These are phyloP conservation scores for Leptographium galeiforme DNA, from an alignment of 2,329 filamentous ascomycete genomes.

Conservation along the genomic window DNA sequence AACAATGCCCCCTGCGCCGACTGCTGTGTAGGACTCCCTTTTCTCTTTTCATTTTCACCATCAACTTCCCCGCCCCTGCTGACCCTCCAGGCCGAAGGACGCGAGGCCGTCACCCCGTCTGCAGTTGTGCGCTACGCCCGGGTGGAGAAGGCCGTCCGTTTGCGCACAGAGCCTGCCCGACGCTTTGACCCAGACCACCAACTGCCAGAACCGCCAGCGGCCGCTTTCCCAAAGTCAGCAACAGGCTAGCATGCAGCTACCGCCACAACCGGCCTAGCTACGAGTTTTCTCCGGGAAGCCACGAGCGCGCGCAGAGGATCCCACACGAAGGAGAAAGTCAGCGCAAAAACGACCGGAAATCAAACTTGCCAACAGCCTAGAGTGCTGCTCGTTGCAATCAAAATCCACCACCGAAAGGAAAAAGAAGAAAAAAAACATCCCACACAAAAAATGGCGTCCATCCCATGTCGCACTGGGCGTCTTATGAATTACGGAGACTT, in stretches of 20 bases:
- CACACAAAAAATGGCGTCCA: too few species aligned
- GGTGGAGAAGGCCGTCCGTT: constrained; percentile 27
- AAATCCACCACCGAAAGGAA: too few species aligned
- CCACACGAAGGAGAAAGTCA: too few species aligned
- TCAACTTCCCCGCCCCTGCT: too few species aligned
- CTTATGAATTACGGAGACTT: too few species aligned
- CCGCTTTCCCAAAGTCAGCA: not conserved
- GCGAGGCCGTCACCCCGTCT: constrained; percentile 17
- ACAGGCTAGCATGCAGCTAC: not conserved
- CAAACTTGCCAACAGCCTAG: too few species aligned
- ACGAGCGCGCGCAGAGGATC: too few species aligned
- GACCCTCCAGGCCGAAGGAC: too few species aligned
- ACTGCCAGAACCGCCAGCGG: not conserved
- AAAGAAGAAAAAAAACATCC: too few species aligned
- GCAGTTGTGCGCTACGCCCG: constrained; percentile 33
- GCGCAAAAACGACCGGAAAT: too few species aligned
- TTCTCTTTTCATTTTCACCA: not conserved
- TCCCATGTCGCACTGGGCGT: too few species aligned
- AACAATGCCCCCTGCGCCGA: constrained; percentile 31
- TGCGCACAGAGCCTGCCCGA: constrained; percentile 19
- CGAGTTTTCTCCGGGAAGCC: not conserved
- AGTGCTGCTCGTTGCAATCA: too few species aligned
- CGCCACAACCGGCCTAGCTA: not conserved
- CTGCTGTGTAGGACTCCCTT: constrained; percentile 29
- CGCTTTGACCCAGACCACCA: constrained; percentile 14